Evolutionary conservation across 345 rosid species (phyloP), one percentile per base, ranked within the genome.

Genomic region (Salix koriyanagi): DNA sequence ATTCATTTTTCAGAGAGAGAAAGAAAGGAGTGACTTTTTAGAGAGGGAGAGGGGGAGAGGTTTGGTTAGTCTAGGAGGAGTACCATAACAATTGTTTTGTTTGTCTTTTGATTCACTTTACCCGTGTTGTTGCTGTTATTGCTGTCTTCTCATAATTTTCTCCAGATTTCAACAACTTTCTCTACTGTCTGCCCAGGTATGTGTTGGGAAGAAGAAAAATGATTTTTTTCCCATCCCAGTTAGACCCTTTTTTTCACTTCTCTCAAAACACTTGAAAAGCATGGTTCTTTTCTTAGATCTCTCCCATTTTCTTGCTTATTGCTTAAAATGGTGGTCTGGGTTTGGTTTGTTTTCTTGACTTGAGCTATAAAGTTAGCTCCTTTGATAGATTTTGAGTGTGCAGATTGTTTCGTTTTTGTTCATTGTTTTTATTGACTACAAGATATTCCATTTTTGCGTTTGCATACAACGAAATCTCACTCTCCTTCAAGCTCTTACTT

Each of bases 201-300:
- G 71, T 74, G 42, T 46, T 34, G 3, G n/a, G 9, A 19, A 18
- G 39, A 10, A 41, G 8, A 16, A 32, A 6, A 18, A 16, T 46
- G 50, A 23, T 7, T 69, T 60, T 65, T 44, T 26, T 25, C 21
- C n/a, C 19, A 71, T 69, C 48, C 72, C 28, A 12, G 61, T 73
- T 69, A 69, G 65, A 25, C 15, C 65, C 67, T 66, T n/a, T 36
- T 13, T 34, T 13, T 72, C 18, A 61, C 2, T 26, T 62, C 52
- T 50, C 19, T 44, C 39, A 7, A 8, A 65, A 67, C 44, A 23
- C 34, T 42, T 13, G 32, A 13, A 32, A 82, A 61, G 56, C 19
- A 36, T 71, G 34, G 56, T 79, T 60, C 25, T 41, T 66, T 76
- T 23, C 60, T 60, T 72, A 86, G 89, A 86, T 84, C 87, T 84